These are phyloP conservation scores for Spinacia oleracea DNA, from an alignment of 179 eudicot genomes.

Conservation along the genomic window DNA sequence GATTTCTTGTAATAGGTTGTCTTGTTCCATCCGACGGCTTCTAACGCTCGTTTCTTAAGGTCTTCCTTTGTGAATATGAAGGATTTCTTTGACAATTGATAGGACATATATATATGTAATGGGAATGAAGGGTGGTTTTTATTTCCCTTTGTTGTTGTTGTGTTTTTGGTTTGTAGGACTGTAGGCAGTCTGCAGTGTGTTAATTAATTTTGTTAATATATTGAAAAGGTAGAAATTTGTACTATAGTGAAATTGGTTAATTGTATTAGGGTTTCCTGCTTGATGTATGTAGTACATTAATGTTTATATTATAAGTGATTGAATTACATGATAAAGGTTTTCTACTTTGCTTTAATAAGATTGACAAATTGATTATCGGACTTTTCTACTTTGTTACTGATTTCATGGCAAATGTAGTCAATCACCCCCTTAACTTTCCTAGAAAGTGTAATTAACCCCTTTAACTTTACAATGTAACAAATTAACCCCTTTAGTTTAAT, in stretches of 20 bases:
- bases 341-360: not conserved
- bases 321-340: constrained; percentile 1
- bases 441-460: too few species aligned
- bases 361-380: not conserved
- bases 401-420: too few species aligned
- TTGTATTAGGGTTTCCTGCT: constrained; percentile 11
- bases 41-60: constrained; percentile 21
- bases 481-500: too few species aligned
- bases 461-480: too few species aligned
- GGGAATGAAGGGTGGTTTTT: constrained; percentile 33
- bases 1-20: not conserved
- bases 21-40: constrained; percentile 22
- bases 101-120: constrained; percentile 21
- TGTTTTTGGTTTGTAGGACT: constrained; percentile 10
- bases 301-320: constrained; percentile 23
- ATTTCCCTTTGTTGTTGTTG: constrained; percentile 30
- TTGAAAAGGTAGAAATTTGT: constrained; percentile 17
- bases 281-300: constrained; percentile 21
- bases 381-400: too few species aligned
- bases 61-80: constrained; percentile 30
- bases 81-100: constrained; percentile 26
- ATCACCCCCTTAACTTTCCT: too few species aligned
- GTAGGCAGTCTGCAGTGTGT: constrained; percentile 23
- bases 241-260: not conserved
- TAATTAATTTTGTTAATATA: constrained; percentile 21